Conservation (phyloP, 139 green algal species). For the Zygnema circumcarinatum region DNA sequence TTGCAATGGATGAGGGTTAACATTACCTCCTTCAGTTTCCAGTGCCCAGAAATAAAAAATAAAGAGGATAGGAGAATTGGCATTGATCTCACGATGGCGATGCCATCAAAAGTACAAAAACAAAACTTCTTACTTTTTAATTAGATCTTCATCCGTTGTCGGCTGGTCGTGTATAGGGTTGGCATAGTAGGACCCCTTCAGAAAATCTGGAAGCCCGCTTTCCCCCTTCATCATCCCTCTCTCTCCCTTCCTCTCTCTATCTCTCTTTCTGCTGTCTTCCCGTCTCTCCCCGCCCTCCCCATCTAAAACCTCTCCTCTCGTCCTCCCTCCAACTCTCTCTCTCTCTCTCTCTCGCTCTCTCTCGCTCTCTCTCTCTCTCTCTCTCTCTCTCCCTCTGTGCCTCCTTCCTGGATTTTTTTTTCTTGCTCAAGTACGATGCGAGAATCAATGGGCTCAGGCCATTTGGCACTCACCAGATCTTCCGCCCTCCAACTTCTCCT, state of each 20-base stretch:
- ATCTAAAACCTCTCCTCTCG: not conserved
- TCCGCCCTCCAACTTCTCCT: slow-evolving; percentile 35
- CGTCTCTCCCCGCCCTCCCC: too few species aligned
- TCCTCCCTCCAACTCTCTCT: not conserved
- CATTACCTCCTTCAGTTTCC: too few species aligned
- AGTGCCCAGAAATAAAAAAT: too few species aligned
- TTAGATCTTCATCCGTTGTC: slow-evolving; percentile 48
- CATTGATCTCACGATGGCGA: too few species aligned
- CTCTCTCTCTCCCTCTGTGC: too few species aligned
- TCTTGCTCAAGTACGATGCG: slow-evolving; percentile 57
- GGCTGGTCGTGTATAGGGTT: slow-evolving; percentile 53
- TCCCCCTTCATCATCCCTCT: not conserved
- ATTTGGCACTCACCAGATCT: not conserved
- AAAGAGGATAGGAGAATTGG: too few species aligned
- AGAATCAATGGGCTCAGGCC: not conserved
- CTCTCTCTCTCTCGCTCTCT: not conserved
- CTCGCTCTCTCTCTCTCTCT: not conserved
- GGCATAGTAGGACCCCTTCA: slow-evolving; percentile 63
- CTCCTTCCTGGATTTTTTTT: not conserved
- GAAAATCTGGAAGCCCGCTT: slow-evolving; percentile 16
- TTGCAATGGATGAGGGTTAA: too few species aligned
- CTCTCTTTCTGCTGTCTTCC: not conserved
- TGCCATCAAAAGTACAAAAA: too few species aligned
- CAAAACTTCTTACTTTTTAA: slow-evolving; percentile 38
- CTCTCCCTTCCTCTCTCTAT: not conserved